Evolutionary conservation across 148 eudicot species (phyloP).

Genomic region (Heliosperma pusillum): DNA sequence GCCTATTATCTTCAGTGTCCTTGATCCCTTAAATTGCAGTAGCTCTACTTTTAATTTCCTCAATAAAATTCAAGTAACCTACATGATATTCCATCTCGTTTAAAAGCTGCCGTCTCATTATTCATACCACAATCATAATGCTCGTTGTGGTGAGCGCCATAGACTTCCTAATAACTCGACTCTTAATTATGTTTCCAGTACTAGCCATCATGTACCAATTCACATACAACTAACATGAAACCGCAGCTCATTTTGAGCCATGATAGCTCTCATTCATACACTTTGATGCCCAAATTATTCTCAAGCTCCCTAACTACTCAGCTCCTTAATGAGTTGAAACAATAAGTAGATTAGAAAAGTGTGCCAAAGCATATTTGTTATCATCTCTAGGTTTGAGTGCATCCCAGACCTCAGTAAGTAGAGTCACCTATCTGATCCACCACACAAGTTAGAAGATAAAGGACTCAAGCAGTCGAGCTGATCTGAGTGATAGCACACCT

Average conservation of each 20-base stretch:
- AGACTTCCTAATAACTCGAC: not conserved
- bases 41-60: conserved; percentile 3
- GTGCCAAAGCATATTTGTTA: not conserved
- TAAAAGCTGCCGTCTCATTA: not conserved
- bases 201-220: not conserved
- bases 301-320: too few species aligned
- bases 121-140: conserved; percentile 1
- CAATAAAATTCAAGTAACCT: not conserved
- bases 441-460: not conserved
- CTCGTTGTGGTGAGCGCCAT: not conserved
- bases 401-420: not conserved
- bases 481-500: not conserved
- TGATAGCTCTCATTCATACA: not conserved
- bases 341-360: not conserved
- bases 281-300: too few species aligned
- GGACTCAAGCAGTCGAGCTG: not conserved
- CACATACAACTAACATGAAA: not conserved
- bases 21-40: not conserved
- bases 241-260: not conserved
- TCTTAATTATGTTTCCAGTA: not conserved
- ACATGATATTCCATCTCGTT: not conserved
- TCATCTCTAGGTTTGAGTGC: not conserved
- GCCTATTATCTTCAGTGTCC: not conserved
- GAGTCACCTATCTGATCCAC: not conserved
- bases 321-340: too few species aligned